Evolutionary conservation across 106 monocot genomes (phyloP).

Genomic region (Posidonia australis): DNA sequence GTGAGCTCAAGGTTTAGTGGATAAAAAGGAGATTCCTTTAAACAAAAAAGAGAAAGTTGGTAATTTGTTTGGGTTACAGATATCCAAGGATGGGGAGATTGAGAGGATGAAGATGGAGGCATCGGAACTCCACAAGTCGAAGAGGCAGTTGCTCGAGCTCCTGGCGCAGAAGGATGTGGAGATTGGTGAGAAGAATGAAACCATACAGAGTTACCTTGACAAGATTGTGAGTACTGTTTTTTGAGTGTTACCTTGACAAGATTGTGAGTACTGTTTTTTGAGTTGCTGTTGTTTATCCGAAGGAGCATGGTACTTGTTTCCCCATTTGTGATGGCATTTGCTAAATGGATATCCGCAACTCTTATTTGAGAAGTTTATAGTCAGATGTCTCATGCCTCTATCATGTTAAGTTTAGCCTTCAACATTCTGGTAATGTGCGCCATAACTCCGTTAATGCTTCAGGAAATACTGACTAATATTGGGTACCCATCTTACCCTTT

Average conservation of each 20-base stretch:
- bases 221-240: conserved; percentile 57
- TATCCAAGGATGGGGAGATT: conserved; percentile 75
- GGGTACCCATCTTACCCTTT: too few species aligned
- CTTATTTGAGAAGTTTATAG: too few species aligned
- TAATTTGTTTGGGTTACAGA: conserved; percentile 24
- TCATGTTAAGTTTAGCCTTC: too few species aligned
- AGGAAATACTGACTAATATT: too few species aligned
- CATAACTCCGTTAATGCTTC: too few species aligned
- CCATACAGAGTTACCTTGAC: conserved; percentile 70
- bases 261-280: conserved; percentile 43
- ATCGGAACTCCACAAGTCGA: conserved; percentile 65
- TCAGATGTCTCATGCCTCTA: too few species aligned
- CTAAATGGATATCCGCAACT: too few species aligned
- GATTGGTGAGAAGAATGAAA: conserved; percentile 65
- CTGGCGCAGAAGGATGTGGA: conserved; percentile 69
- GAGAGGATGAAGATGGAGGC: conserved; percentile 62
- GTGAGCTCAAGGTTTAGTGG: conserved; percentile 21
- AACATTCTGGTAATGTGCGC: too few species aligned
- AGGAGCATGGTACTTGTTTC: too few species aligned
- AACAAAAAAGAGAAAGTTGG: too few species aligned
- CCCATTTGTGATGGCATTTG: too few species aligned
- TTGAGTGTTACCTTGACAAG: conserved; percentile 60
- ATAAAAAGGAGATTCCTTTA: background rate
- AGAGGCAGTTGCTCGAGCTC: conserved; percentile 65
- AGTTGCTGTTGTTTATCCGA: conserved; percentile 7